Evolutionary conservation across 192 early-diverging fungal genomes (phyloP).

Genomic region (Entomortierella beljakovae): DNA sequence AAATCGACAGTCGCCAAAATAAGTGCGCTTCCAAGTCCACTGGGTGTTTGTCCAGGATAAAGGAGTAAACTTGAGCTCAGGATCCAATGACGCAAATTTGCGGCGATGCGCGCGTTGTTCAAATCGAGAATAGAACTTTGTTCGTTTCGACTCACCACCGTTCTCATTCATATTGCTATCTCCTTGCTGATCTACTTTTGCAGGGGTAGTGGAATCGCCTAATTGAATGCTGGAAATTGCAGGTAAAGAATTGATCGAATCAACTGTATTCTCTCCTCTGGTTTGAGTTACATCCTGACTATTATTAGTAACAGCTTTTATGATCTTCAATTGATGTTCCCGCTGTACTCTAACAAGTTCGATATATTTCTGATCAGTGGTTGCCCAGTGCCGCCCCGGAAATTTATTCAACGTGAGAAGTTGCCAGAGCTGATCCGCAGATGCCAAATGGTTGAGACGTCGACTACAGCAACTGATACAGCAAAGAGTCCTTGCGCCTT

Average conservation of each 20-base stretch:
- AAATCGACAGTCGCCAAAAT: conserved; percentile 43
- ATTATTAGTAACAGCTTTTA: not conserved
- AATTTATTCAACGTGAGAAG: conserved; percentile 33
- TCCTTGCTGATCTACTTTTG: not conserved
- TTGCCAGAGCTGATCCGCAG: conserved; percentile 55
- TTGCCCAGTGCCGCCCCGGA: conserved; percentile 49
- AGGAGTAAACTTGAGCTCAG: conserved; percentile 30
- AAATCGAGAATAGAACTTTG: conserved; percentile 46
- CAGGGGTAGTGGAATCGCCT: not conserved
- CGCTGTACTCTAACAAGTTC: conserved; percentile 21
- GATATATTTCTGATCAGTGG: conserved; percentile 31
- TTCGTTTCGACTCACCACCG: conserved; percentile 26
- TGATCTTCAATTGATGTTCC: conserved; percentile 31
- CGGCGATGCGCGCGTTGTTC: conserved; percentile 50
- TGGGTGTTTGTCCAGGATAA: conserved; percentile 50
- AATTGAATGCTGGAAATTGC: too few relatives aligned
- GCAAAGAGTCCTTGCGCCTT: conserved; percentile 28
- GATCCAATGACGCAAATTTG: conserved; percentile 31
- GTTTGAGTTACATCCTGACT: too few relatives aligned
- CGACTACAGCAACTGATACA: conserved; percentile 40
- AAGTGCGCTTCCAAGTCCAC: conserved; percentile 50
- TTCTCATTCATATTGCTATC: not conserved
- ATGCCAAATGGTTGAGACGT: conserved; percentile 44
- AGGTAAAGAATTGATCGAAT: not conserved
- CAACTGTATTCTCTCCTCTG: not conserved